Evolutionary conservation across 2,329 filamentous ascomycete genomes (phyloP).

Genomic region (Microsporum audouinii): DNA sequence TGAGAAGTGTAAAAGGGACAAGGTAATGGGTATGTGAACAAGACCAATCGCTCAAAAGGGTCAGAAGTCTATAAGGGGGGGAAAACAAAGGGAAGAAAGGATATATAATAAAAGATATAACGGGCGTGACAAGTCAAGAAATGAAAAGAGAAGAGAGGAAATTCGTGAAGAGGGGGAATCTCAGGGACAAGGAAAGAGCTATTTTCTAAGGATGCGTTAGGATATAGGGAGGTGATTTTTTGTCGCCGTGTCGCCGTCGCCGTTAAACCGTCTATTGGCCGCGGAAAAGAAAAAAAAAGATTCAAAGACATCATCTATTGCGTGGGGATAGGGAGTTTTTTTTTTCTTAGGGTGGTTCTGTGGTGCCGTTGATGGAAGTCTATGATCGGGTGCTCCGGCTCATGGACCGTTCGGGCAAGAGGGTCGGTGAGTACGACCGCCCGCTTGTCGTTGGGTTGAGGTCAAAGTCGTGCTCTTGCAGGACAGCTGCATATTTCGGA

Average conservation of each 20-base stretch:
- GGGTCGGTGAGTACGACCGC: constrained; percentile 34
- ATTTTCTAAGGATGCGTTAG: neutral
- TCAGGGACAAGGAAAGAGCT: neutral
- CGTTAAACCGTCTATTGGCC: neutral
- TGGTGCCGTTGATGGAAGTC: constrained; percentile 4
- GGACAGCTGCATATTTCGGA: constrained; percentile 47
- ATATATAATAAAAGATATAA: neutral
- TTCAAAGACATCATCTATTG: neutral
- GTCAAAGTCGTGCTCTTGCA: constrained; percentile 51
- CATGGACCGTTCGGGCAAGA: constrained; percentile 32
- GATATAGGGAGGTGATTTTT: neutral
- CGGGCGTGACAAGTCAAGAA: neutral
- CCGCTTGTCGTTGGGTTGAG: constrained; percentile 25
- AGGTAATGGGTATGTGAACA: neutral
- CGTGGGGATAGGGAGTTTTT: neutral
- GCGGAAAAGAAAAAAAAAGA: neutral
- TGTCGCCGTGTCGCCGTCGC: neutral
- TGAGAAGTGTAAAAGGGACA: neutral
- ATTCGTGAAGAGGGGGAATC: neutral
- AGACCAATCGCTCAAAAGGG: constrained; percentile 7
- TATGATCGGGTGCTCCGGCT: constrained; percentile 34
- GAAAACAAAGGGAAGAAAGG: neutral
- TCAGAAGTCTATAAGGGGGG: constrained; percentile 10
- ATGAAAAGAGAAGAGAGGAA: neutral
- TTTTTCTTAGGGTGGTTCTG: neutral